Evolutionary conservation across 257 asterid genomes (phyloP), one percentile per base, ranked within the genome.

Genomic region (Nemophila menziesii): DNA sequence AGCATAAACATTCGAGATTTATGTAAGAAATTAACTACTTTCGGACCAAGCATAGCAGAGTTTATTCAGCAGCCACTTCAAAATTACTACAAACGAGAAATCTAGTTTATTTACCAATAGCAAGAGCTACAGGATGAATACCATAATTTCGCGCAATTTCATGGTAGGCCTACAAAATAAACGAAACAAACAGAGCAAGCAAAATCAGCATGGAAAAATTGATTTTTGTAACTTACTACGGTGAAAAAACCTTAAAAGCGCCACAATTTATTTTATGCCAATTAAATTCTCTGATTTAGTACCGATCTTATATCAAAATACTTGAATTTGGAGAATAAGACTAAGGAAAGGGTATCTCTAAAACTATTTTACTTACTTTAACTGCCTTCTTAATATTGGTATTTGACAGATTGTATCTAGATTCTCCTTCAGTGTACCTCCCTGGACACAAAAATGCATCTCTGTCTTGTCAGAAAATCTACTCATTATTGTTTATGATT

Each of bases 401-500:
- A 44, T 67, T 61, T 57, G 93, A 69, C 55, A 80, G 57, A 66
- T 62, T 72, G 70, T 83, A 83, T 78, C 97, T 80, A 20, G 87
- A 77, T 74, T 83, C 93, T 67, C 86, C 95, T 78, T 87, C 95
- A 50, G 71, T 68, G 56, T 83, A 80, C 56, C 82, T 66, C 61
- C 93, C 95, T 87, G 54, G 36, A 43, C 14, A 55, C 39, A 60
- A 52, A 48, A 52, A 43, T n/a, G 33, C 40, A 27, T 12, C 26
- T 12, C 26, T 22, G 18, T 39, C 44, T 24, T 2, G 40, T 39
- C 33, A 42, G 57, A 64, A 43, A 42, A 47, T 22, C 9, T 13
- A 19, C n/a, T 22, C 14, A 18, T 8, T 41, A 36, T 4, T 45
- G 16, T 16, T 11, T 22, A 22, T 17, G 4, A 49, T 22, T 36